Conservation (phyloP, 2,329 filamentous ascomycete genomes). For the Trichoderma gracile region DNA sequence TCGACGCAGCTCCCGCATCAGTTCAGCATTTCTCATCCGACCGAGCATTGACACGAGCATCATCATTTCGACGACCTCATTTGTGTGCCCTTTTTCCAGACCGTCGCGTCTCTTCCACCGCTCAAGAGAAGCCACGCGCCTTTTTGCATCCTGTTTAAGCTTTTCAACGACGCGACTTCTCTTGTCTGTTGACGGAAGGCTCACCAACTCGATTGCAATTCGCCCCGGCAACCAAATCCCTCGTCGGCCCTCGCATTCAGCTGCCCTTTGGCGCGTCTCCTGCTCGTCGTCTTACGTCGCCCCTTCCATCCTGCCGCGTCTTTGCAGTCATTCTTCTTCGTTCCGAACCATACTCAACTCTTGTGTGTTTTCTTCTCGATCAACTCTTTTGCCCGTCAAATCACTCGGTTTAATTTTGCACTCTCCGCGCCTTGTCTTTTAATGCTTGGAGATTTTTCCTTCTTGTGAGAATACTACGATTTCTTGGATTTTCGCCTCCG, state of each 20-base stretch:
- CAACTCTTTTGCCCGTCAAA: constrained; percentile 3
- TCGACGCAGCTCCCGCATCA: constrained; percentile 22
- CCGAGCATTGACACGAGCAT: constrained; percentile 18
- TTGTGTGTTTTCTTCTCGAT: neutral
- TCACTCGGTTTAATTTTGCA: constrained; percentile 18
- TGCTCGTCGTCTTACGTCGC: constrained; percentile 11
- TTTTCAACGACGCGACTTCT: neutral
- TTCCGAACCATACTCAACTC: neutral
- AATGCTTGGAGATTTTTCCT: constrained; percentile 23
- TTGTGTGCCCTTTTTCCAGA: neutral
- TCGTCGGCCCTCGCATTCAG: neutral
- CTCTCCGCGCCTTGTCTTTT: constrained; percentile 1
- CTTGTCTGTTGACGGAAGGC: constrained; percentile 11
- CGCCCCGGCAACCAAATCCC: neutral
- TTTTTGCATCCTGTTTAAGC: neutral
- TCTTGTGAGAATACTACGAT: constrained; percentile 27
- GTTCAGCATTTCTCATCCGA: constrained; percentile 23
- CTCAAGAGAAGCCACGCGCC: constrained; percentile 2
- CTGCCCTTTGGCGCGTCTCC: constrained; percentile 8
- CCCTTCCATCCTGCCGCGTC: constrained; percentile 7
- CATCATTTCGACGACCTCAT: constrained; percentile 13
- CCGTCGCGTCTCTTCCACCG: constrained; percentile 6
- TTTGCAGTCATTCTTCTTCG: constrained; percentile 9
- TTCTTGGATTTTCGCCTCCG: constrained; percentile 28
- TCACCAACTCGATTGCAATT: constrained; percentile 2